These are phyloP conservation scores for Fusarium armeniacum DNA, from an alignment of 2,329 filamentous ascomycete species.

Conservation along the genomic window DNA sequence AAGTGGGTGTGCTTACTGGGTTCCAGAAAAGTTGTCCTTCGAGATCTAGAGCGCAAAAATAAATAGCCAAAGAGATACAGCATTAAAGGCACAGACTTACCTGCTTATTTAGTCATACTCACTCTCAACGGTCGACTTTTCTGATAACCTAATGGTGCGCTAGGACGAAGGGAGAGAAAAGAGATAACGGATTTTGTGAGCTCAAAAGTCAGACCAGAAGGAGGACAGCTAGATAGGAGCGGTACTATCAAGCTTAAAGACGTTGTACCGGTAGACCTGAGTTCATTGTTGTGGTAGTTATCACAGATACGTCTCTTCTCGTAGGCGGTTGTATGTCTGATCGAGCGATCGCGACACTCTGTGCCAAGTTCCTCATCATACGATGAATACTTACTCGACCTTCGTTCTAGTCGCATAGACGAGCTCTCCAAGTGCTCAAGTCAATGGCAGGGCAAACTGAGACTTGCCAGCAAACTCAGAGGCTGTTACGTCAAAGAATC, in stretches of 20 bases:
- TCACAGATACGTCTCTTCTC: neutral
- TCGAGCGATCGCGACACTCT: accelerated
- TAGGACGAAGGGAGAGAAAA: neutral
- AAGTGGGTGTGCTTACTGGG: neutral
- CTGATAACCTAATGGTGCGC: neutral
- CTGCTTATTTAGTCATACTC: no score
- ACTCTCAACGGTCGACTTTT: no score
- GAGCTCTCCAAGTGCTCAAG: neutral
- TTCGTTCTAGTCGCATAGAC: accelerated
- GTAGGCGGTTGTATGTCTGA: neutral
- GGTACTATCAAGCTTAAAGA: neutral
- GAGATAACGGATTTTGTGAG: neutral
- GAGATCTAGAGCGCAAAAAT: no score
- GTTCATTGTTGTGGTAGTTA: neutral
- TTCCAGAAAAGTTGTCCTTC: no score
- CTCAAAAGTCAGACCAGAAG: neutral
- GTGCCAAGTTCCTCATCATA: accelerated
- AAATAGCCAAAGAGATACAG: no score
- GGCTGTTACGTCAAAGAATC: accelerated
- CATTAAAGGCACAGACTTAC: no score
- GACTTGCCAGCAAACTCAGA: accelerated
- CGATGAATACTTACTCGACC: neutral
- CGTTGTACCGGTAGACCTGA: no score
- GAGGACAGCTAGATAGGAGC: neutral
- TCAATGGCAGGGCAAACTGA: neutral